Evolutionary conservation across 352 stramenopile genomes (phyloP).

Genomic region (Pythium dissotocum): DNA sequence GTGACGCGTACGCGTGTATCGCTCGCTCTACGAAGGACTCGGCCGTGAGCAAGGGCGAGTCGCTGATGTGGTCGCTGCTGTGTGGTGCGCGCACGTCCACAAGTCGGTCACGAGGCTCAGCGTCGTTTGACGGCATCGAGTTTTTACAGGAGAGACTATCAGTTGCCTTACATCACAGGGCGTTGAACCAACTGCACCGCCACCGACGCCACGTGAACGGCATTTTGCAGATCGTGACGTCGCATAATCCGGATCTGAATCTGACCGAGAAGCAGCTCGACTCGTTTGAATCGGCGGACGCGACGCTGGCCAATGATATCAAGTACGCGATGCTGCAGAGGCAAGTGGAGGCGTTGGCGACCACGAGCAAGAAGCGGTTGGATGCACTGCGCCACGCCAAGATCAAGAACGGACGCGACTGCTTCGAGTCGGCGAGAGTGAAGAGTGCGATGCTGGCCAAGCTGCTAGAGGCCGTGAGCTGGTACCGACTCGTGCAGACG

Average conservation of each 20-base stretch:
- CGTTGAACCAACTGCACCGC: conserved; percentile 80
- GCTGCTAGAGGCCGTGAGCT: conserved; percentile 80
- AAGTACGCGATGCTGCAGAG: conserved; percentile 69
- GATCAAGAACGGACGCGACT: conserved; percentile 61
- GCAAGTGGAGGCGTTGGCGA: conserved; percentile 54
- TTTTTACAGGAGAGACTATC: conserved; percentile 60
- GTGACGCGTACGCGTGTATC: conserved; percentile 33
- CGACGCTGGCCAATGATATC: conserved; percentile 75
- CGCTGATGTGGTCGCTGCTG: conserved; percentile 63
- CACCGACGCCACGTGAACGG: conserved; percentile 71
- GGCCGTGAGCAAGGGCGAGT: conserved; percentile 30
- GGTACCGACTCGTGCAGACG: conserved; percentile 83
- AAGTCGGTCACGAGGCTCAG: conserved; percentile 12
- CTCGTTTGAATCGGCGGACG: conserved; percentile 69
- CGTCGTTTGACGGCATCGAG: conserved; percentile 44
- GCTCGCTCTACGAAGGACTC: conserved; percentile 32
- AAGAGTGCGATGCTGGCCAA: conserved; percentile 73
- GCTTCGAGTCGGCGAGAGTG: conserved; percentile 54
- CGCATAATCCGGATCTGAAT: conserved; percentile 75
- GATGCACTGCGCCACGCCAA: conserved; percentile 53
- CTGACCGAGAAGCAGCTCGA: conserved; percentile 83
- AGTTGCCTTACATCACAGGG: conserved; percentile 59
- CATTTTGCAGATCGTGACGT: conserved; percentile 81
- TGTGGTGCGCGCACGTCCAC: conserved; percentile 45
- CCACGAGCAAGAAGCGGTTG: conserved; percentile 46